Base-by-base conservation (phyloP, 2,329 filamentous ascomycete species). In the Ophiostoma quercus region DNA sequence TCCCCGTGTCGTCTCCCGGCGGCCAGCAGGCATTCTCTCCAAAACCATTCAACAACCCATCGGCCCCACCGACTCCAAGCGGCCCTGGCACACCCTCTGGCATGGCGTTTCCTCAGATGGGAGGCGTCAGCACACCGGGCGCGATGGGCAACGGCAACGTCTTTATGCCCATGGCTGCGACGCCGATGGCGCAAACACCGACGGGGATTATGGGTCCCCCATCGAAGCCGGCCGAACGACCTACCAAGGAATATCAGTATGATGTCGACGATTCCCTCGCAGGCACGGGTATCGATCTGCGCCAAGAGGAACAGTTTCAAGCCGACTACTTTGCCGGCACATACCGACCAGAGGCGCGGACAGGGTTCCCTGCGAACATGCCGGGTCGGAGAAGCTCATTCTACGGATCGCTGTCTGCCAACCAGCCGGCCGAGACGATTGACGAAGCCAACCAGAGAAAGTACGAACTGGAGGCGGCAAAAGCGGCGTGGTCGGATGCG, bases 181-280 rank as follows among this genome's bases (percentile, higher is more conserved):
- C 70, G n/a, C 69, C 72, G 0, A 34, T 43, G 5, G 66, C 66
- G 57, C 69, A 71, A 67, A 70, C 72, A 29, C 69, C 71, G 6
- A 51, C 65, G 12, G 66, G 66, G 25, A 54, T 22, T 16, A 89
- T 87, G 85, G 85, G 84, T 0, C 87, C 81, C 72, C 87, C 85
- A 75, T 88, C 84, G 75, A 87, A 85, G 75, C 87, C 83, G 71
- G 82, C 83, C 22, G 90, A 90, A 70, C 83, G 84, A 73, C 85
- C 87, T 62, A 84, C 85, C 14, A 92, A 88, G 73, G 84, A 85
- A 69, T 83, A 84, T 70, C 82, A 86, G 70, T 88, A 94, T 75
- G 92, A 96, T 75, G 85, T 94, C 65, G 92, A 90, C 73, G 94
- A 97, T 80, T 91, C 93, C 67, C 80, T 97, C 69, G 89, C 90